Base-by-base conservation (phyloP, 2,329 filamentous ascomycete genomes). In the Phaeosphaeriaceae sp. region DNA sequence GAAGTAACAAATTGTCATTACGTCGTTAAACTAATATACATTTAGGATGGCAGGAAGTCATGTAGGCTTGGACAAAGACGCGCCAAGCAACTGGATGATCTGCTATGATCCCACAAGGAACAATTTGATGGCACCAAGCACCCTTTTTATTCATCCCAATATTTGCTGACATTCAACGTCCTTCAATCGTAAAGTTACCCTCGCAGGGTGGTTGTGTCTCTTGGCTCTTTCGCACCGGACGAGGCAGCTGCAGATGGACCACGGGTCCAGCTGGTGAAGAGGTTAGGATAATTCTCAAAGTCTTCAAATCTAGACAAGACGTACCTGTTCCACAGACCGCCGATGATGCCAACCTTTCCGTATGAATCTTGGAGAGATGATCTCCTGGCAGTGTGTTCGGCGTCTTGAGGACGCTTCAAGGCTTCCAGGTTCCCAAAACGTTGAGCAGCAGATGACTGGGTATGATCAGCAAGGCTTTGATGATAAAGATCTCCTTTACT, bases 311-410 rank as follows among this genome's bases (percentile, higher is more conserved):
- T 22, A 9, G 1, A n/a, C 20, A 40, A n/a, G 15, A 42, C 66
- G 48, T 61, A 74, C 75, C 70, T 76, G 52, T 76, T 76, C 75
- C 75, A 77, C 67, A 71, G 63, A 0, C 59, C 63, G 15, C 74
- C 75, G 9, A 77, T 27, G 6, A 76, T 54, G 3, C 74, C 73
- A 7, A 70, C 60, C 58, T 74, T 75, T 31, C 67, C 70, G 25
- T 76, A 76, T 2, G 70, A 66, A 44, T 77, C 75, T 20, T 74
- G 69, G 1, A 75, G 51, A 31, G 74, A 76, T 3, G 69, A 53
- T 51, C 75, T 66, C 49, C 75, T 65, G 7, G 67, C 67, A 3
- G 66, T 45, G 42, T 65, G 69, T 27, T 72, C 58, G 11, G 69
- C 62, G 22, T 75, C 71, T 27, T 61, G 65, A n/a, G 72, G 70